Base-by-base conservation (phyloP, 2,329 filamentous ascomycete species). In the Aspergillus costaricaensis region DNA sequence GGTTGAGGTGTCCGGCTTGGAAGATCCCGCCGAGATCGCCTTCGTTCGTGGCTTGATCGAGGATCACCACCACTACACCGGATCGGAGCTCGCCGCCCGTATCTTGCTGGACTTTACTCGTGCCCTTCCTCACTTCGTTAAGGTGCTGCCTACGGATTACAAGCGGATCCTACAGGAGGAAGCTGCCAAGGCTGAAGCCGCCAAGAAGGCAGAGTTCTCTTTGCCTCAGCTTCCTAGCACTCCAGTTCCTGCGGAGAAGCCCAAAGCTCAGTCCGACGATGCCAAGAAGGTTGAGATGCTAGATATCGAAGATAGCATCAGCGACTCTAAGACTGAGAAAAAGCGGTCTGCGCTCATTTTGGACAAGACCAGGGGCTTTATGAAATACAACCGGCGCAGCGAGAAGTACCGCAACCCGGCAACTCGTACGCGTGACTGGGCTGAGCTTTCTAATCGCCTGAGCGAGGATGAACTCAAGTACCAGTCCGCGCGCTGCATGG, bases 321-420 rank as follows among this genome's bases (percentile, higher is more conserved):
- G 88, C 14, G 92, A 97, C 77, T 86, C 86, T 41, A 90, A 91
- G 68, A 88, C 88, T 1, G 92, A 96, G 81, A 96, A 96, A 83
- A 90, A 90, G 82, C 92, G 94, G 77, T 89, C 89, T 55, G 91
- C 92, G 5, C 84, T 97, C 19, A 91, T 97, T 6, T 86, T 98
- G n/a, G 93, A 98, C 82, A 98, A 98, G 86, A 98, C 94, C 1
- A 88, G 88, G 69, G 94, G 94, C 30, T 98, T 98, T 83, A 97
- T 96, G 92, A 95, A 96, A 79, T 98, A 97, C 81, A 86, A 91
- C 75, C 91, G 94, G 57, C 91, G 92, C 60, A 87, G 90, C 19
- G 94, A 98, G 83, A 97, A 96, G 81, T 97, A 97, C 77, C 90
- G 94, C 67, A 88, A 87, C 72, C 86, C 90, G 5, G 90, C 91